Evolutionary conservation across 768 basidiomycete species (phyloP), one percentile per base, ranked within the genome.

Genomic region (Coprinopsis sp.): DNA sequence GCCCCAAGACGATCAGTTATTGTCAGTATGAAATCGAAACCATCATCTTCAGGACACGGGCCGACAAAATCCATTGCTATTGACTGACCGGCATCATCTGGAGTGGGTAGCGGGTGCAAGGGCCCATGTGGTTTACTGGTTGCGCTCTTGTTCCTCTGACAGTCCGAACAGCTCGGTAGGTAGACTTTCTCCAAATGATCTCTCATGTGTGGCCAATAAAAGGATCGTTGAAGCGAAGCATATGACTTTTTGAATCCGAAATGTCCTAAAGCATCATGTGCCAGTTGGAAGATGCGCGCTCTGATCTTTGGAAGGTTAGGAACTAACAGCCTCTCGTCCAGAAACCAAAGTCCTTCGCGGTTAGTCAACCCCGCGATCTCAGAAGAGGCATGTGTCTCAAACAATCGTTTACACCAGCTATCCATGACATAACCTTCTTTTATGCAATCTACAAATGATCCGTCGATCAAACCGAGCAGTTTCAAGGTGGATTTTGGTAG

Each of bases 51-150:
- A 0, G 65, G 68, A 0, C 70, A 40, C 0, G 65, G 70, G 0
- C 68, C 68, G 11, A 71, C 51, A 37, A 71, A 71, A 44, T 71
- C 62, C 5, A 71, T 57, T 0, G 58, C 58, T 0, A 73, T 47
- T 0, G 58, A 64, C 0, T 56, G 2, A 25, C 52, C 51, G 2
- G 24, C 16, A 0, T n/a, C 37, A 47, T 55, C 53, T 44, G 65
- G 55, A 52, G 74, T 3, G 24, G 56, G n/a, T 19, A 56, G 39
- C 2, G 63, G 54, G 36, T 61, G 47, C 33, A 65, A 53, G 0
- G 71, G 62, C 10, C 71, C 69, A 13, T 54, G 25, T 2, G 53
- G 52, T 6, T 50, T 51, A 0, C 56, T 42, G 0, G 66, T 69
- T 0, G 30, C 23, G 0, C 54, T 49, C 50, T 76, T 74, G 54